Base-by-base conservation (phyloP, 768 basidiomycete genomes). In the Russula dissimulans region DNA sequence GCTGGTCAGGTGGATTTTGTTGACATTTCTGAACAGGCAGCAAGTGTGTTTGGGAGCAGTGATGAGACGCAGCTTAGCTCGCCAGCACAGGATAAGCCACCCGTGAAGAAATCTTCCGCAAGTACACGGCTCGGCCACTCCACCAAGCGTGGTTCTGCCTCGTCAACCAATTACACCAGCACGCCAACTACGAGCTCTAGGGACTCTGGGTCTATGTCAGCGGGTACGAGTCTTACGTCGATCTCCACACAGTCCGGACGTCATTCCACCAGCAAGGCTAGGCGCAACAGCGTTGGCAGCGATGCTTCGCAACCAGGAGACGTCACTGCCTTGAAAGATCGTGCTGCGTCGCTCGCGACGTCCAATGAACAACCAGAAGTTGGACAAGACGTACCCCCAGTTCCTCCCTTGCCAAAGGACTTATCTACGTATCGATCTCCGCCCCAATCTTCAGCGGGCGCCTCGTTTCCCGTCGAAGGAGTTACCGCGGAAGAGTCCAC, bases 361-460 rank as follows among this genome's bases (percentile, higher is more conserved):
- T 81, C 79, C 64, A 80, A 77, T 51, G 89, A 92, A 62, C 72
- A 73, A 45, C 71, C 74, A 45, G 87, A 89, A 59, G 83, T 82
- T 12, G 56, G 51, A 65, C 74, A 75, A 60, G 68, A 75, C 58
- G 94, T 97, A n/a, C 94, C 94, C 17, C 93, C 93, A 31, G 92
- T 95, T 4, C 94, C 93, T 39, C 94, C 93, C 41, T 75, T 97
- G 31, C 93, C 93, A 45, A 95, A 97, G 75, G 91, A 93, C 67
- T 72, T 93, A 56, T 84, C 86, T n/a, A 82, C 74, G 22, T 89
- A 84, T 73, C 84, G 83, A 54, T 85, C 87, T 1, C 87, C 87
- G 26, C 84, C 83, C 22, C 79, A 84, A 17, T 79, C 87, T 17
- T 74, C 84, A 29, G 76, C 77, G 46, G 72, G 82, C 53, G 68